These are phyloP conservation scores for Mycena crocata DNA, from an alignment of 768 basidiomycete genomes.

Conservation along the genomic window DNA sequence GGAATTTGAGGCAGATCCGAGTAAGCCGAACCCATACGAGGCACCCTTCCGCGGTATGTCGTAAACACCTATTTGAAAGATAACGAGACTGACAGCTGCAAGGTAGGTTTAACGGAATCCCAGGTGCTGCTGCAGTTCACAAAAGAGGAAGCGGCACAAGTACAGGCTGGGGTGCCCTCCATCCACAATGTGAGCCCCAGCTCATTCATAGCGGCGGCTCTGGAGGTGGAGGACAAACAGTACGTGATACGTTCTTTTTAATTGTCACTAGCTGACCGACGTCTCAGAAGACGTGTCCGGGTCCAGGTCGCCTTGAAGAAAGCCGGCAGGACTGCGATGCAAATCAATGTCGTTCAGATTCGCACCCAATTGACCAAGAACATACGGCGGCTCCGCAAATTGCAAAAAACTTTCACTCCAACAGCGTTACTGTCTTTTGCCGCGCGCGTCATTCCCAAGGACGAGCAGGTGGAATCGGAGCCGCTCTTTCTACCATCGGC, in stretches of 20 bases:
- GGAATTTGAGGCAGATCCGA: background rate
- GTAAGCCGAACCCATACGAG: background rate
- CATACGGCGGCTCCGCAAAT: background rate
- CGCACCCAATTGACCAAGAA: background rate
- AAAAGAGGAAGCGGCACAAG: conserved; percentile 4
- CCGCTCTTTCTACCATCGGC: conserved; percentile 33
- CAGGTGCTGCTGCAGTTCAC: conserved; percentile 7
- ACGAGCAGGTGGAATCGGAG: conserved; percentile 14
- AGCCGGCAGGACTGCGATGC: background rate
- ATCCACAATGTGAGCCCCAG: conserved; percentile 16
- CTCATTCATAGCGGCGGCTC: background rate
- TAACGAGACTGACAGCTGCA: background rate
- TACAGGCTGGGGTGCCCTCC: background rate
- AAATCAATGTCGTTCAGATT: background rate
- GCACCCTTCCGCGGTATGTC: background rate
- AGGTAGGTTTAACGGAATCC: background rate
- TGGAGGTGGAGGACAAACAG: conserved; percentile 24
- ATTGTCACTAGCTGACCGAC: background rate
- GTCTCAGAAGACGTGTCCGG: background rate
- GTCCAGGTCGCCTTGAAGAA: conserved; percentile 2
- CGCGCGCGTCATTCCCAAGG: background rate
- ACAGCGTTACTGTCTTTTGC: background rate
- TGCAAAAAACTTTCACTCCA: conserved; percentile 15
- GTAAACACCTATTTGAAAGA: too few species aligned
- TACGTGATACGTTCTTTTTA: background rate